These are phyloP conservation scores for Pseudohalonectria lignicola DNA, from an alignment of 2,329 filamentous ascomycete genomes.

Conservation along the genomic window DNA sequence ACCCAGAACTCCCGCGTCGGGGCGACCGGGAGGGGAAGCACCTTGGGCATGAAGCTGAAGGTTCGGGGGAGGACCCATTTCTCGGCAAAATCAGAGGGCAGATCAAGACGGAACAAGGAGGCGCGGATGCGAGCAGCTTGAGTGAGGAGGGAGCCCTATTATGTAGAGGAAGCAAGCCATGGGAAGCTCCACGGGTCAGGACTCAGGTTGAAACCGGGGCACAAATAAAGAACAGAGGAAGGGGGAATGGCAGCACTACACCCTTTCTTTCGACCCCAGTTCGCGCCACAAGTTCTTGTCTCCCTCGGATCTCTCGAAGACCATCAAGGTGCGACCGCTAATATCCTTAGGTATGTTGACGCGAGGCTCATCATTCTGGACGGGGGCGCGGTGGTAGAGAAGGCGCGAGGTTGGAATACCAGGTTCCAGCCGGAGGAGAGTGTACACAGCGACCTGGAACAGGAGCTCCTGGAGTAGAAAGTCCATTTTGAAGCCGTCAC, in stretches of 20 bases:
- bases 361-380: background rate
- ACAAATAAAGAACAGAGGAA: no score
- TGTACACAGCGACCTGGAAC: constrained; percentile 10
- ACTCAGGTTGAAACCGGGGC: no score
- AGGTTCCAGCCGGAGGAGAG: constrained; percentile 8
- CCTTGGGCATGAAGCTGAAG: constrained; percentile 13
- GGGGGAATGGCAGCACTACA: no score
- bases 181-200: background rate
- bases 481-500: constrained; percentile 5
- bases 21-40: constrained; percentile 11
- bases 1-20: constrained; percentile 18
- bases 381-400: constrained; percentile 10
- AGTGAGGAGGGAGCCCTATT: constrained; percentile 5
- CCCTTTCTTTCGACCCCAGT: background rate
- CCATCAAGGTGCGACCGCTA: background rate
- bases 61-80: constrained; percentile 12
- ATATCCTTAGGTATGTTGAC: background rate
- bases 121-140: constrained; percentile 10
- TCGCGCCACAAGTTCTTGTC: background rate
- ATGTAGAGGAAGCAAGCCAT: background rate
- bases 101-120: constrained; percentile 9
- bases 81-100: constrained; percentile 8
- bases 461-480: constrained; percentile 7
- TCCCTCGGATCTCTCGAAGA: background rate
- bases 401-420: constrained; percentile 9